phyloP scores from a whole-genome alignment of 768 basidiomycete genomes.

The Hirschioporus abietinus region DNA sequence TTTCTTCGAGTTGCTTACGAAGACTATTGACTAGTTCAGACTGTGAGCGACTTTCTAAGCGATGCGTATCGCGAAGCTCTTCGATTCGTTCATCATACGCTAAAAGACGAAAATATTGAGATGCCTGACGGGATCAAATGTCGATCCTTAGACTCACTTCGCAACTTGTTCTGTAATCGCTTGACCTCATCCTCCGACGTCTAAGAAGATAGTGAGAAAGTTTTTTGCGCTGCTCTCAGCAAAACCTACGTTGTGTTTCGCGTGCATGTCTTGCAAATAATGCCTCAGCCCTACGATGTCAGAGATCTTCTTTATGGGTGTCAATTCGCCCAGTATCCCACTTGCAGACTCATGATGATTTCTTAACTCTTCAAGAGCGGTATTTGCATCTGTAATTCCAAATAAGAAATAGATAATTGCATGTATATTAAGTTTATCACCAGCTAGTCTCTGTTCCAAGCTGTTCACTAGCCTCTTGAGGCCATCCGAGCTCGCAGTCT shows the following conservation, averaged over 20 bases:
- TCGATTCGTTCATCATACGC: slow-evolving; percentile 82
- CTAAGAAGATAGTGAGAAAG: slow-evolving; percentile 28
- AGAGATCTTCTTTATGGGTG: slow-evolving; percentile 60
- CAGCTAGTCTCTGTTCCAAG: slow-evolving; percentile 74
- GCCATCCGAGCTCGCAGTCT: slow-evolving; percentile 40
- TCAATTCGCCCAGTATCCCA: slow-evolving; percentile 59
- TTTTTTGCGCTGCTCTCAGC: background rate
- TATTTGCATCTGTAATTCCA: slow-evolving; percentile 56
- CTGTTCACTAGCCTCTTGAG: slow-evolving; percentile 62
- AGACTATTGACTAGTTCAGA: slow-evolving; percentile 69
- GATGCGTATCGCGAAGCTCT: slow-evolving; percentile 81
- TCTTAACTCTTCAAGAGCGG: slow-evolving; percentile 71
- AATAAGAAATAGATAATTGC: slow-evolving; percentile 1
- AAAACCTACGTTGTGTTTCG: slow-evolving; percentile 64
- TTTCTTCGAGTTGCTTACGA: slow-evolving; percentile 59
- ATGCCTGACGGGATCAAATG: background rate
- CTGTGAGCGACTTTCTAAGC: slow-evolving; percentile 73
- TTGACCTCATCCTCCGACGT: slow-evolving; percentile 75
- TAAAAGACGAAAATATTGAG: slow-evolving; percentile 24
- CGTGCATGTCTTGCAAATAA: slow-evolving; percentile 59
- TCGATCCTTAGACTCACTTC: slow-evolving; percentile 43
- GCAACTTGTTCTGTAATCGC: slow-evolving; percentile 65
- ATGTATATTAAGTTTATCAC: slow-evolving; percentile 30
- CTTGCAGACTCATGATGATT: slow-evolving; percentile 69
- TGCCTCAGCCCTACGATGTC: slow-evolving; percentile 67